These are phyloP conservation scores for Ceraceosorus guamensis DNA, from an alignment of 1,284 basidiomycete species.

Conservation along the genomic window DNA sequence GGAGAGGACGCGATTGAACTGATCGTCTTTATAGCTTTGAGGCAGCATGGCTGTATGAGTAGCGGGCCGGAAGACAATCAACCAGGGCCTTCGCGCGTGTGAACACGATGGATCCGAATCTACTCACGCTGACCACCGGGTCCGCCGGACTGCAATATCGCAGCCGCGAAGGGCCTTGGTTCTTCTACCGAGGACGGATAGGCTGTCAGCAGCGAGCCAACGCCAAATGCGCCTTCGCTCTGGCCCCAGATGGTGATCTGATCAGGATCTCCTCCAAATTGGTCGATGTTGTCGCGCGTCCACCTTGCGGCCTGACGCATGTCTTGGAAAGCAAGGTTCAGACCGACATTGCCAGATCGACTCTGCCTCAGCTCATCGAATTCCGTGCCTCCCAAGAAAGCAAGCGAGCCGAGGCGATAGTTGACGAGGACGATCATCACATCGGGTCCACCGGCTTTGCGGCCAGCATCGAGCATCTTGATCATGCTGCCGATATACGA, in stretches of 20 bases:
- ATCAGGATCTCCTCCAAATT: constrained; percentile 12
- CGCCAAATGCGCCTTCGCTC: constrained; percentile 11
- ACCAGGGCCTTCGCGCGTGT: no score
- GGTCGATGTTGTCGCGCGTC: constrained; percentile 5
- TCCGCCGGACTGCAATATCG: constrained; percentile 10
- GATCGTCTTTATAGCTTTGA: background rate
- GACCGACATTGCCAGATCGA: background rate
- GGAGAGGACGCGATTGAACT: background rate
- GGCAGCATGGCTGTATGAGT: background rate
- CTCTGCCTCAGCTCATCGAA: background rate
- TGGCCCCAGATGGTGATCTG: constrained; percentile 14
- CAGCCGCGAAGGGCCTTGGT: constrained; percentile 3
- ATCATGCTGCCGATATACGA: background rate
- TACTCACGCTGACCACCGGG: constrained; percentile 6
- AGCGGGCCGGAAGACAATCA: background rate
- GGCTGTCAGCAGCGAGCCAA: constrained; percentile 1
- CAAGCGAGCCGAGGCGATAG: constrained; percentile 51
- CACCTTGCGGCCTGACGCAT: constrained; percentile 6
- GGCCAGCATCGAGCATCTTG: background rate
- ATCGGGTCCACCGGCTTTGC: background rate
- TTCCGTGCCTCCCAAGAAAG: constrained; percentile 17
- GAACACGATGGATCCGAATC: no score
- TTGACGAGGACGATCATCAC: constrained; percentile 53
- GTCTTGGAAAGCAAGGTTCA: constrained; percentile 11
- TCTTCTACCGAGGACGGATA: no score